Base-by-base conservation (phyloP, 345 rosid species). In the Murraya koenigii region DNA sequence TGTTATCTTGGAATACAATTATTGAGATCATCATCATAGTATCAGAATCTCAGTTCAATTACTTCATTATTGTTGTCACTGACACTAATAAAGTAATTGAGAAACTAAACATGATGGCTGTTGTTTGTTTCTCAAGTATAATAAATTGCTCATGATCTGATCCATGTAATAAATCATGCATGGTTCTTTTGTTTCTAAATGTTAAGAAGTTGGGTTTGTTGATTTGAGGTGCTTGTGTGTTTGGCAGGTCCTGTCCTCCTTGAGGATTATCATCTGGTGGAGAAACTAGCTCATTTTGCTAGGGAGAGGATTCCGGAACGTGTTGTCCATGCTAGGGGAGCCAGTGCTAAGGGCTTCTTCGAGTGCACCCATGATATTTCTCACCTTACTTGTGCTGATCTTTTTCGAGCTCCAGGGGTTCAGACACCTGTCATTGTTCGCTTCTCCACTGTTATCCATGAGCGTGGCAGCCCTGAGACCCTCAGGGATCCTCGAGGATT, bases 391-490 rank as follows among this genome's bases (percentile, higher is more conserved):
- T 92, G 92, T 77, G 99, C 99, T 71, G 99, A 96, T 86, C 94
- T 96, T 80, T 97, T 96, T 17, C 91, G 98, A 28, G 92, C 95
- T 25, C 93, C 98, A 25, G 95, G 97, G 39, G 97, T 88, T 65
- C 97, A 96, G 88, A 96, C 99, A 3, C 98, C 98, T 74, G 89
- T 96, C 28, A 94, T 96, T 66, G 92, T 92, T 66, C 98, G 99
- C 36, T 96, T 96, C 94, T 96, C 98, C 20, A 96, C 99, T 75
- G 98, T 96, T 23, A 87, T 94, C 83, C 99, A 96, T 76, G 98
- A 96, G 80, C 97, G 98, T 73, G 99, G 98, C 84, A 96, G 99
- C 79, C 99, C 98, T 22, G 98, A 96, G 87, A 96, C 99, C 76
- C 80, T 92, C 22, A 91, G 98, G 82, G 99, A 92, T 63, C 97